phyloP scores from a whole-genome alignment of 176 grass and related monocot genomes.

The Poa pratensis region DNA sequence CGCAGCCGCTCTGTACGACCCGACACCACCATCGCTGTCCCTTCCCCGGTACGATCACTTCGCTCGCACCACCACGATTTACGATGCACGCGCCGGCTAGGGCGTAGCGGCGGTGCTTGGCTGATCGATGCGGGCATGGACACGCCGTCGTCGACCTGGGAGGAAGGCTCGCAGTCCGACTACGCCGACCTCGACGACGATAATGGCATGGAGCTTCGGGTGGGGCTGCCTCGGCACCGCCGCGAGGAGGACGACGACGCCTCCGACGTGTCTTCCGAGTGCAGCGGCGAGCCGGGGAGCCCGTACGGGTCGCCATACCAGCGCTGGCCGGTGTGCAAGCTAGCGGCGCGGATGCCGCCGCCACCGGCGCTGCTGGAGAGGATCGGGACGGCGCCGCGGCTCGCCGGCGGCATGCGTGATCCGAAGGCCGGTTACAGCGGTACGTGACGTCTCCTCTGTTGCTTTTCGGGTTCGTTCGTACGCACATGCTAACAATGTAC shows the following conservation, averaged over 20 bases:
- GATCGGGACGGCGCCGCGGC: constrained; percentile 49
- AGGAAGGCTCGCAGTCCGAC: constrained; percentile 70
- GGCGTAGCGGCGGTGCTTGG: not conserved
- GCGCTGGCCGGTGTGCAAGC: constrained; percentile 57
- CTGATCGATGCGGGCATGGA: constrained; percentile 50
- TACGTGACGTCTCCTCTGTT: constrained; percentile 18
- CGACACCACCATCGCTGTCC: constrained; percentile 33
- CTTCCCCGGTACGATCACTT: not conserved
- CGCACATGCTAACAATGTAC: constrained; percentile 2
- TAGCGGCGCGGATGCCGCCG: constrained; percentile 36
- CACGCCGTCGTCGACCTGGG: constrained; percentile 61
- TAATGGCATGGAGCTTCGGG: constrained; percentile 30
- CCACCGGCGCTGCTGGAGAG: constrained; percentile 50
- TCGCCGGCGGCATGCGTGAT: constrained; percentile 30
- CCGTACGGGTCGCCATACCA: constrained; percentile 57
- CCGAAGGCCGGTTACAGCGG: constrained; percentile 54
- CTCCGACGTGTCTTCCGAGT: constrained; percentile 68
- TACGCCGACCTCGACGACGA: constrained; percentile 60
- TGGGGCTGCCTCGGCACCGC: not conserved
- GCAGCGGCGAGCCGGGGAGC: constrained; percentile 68
- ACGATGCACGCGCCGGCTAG: not conserved
- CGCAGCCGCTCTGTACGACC: constrained; percentile 8
- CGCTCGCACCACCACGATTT: not conserved
- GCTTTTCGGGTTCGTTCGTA: not conserved
- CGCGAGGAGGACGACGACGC: constrained; percentile 33